These are phyloP conservation scores for Pisolithus albus DNA, from an alignment of 768 basidiomycete genomes.

Conservation along the genomic window DNA sequence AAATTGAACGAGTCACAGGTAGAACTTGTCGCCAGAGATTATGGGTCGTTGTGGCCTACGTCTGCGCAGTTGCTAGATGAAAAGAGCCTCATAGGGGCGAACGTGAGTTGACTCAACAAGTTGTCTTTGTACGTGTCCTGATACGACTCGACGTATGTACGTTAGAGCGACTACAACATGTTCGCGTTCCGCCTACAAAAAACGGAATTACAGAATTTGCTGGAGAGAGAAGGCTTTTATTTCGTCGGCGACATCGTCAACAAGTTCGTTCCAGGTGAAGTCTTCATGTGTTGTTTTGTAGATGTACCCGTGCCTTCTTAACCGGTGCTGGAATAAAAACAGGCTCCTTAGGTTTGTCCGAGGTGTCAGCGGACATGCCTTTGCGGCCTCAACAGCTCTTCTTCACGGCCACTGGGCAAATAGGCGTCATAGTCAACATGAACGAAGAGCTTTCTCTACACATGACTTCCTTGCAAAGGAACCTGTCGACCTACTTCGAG, in stretches of 20 bases:
- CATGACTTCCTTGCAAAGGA: conserved; percentile 68
- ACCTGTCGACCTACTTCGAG: conserved; percentile 50
- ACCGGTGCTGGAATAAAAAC: neutral
- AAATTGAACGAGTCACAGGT: conserved; percentile 41
- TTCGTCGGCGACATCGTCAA: conserved; percentile 74
- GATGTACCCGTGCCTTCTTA: neutral
- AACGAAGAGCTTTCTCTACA: conserved; percentile 46
- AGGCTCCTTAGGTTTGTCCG: conserved; percentile 52
- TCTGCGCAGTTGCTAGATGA: conserved; percentile 52
- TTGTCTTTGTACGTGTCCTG: conserved; percentile 6
- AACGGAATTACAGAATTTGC: conserved; percentile 34
- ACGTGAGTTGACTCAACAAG: conserved; percentile 41
- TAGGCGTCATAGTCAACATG: conserved; percentile 66
- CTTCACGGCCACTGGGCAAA: conserved; percentile 72
- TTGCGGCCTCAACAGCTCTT: conserved; percentile 60
- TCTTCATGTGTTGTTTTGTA: neutral
- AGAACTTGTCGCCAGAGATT: conserved; percentile 61
- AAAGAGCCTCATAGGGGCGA: conserved; percentile 60
- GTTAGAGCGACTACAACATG: conserved; percentile 62
- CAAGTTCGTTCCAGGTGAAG: conserved; percentile 61
- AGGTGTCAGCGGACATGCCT: conserved; percentile 34
- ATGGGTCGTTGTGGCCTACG: conserved; percentile 68
- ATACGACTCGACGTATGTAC: neutral
- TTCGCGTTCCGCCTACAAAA: conserved; percentile 51
- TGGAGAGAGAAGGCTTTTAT: conserved; percentile 65